Conservation (phyloP, 495 filamentous ascomycete species). For the Penicillium psychrofluorescens region DNA sequence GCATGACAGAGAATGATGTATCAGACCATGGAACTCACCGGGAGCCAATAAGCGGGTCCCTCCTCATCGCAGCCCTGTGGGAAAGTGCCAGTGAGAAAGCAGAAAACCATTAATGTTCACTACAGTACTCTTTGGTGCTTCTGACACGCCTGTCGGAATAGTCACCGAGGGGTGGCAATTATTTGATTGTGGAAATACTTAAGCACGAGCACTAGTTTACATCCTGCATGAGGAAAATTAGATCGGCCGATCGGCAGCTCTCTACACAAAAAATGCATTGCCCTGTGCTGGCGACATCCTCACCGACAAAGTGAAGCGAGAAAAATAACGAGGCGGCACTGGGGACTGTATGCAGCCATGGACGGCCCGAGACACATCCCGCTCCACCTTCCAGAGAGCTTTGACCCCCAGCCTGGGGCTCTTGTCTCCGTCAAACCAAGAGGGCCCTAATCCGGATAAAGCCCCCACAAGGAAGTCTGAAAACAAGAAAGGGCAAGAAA, state of each 20-base stretch:
- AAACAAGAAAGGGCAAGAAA: slow-evolving; percentile 1
- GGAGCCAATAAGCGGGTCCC: neutral
- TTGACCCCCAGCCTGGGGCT: neutral
- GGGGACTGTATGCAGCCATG: neutral
- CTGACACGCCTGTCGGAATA: slow-evolving; percentile 20
- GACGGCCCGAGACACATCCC: neutral
- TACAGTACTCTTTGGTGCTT: slow-evolving; percentile 10
- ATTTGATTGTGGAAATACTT: slow-evolving; percentile 1
- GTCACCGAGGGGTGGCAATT: slow-evolving; percentile 5
- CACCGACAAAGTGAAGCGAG: slow-evolving; percentile 24
- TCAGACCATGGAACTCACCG: slow-evolving; percentile 15
- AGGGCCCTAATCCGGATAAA: neutral
- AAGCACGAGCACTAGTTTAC: slow-evolving; percentile 17
- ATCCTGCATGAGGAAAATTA: slow-evolving; percentile 21
- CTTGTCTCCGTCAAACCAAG: neutral
- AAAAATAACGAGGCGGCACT: slow-evolving; percentile 2
- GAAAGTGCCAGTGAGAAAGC: slow-evolving; percentile 9
- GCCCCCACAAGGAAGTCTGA: slow-evolving; percentile 4
- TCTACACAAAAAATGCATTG: slow-evolving; percentile 16
- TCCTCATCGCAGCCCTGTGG: neutral
- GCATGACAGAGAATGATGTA: slow-evolving; percentile 31
- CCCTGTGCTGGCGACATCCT: slow-evolving; percentile 17
- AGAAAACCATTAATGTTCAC: slow-evolving; percentile 9
- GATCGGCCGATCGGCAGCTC: slow-evolving; percentile 30
- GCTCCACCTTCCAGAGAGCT: slow-evolving; percentile 1